Evolutionary conservation across 805 yeast species (phyloP), one percentile per base, ranked within the genome.

Genomic region (Pichia kluyveri): DNA sequence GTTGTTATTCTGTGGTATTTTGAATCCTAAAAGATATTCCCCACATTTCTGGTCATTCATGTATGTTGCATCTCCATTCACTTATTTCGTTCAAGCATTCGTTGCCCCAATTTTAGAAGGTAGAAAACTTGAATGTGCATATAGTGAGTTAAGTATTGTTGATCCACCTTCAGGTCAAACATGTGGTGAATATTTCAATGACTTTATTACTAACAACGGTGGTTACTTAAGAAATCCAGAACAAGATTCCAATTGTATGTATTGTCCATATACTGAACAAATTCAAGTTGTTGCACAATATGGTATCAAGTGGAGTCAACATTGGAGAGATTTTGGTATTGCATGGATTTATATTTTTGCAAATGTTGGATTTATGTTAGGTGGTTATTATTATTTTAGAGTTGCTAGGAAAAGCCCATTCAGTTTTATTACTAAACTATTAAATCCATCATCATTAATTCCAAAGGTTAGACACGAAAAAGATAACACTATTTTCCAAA

Each of bases 31-130:
- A 8, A 40, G 52, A 7, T 66, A 71, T 46, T 75, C 85, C 79
- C 93, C 83, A 71, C 70, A 70, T 77, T 56, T 75, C 80, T 31
- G 74, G 73, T 44, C 61, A 65, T 41, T 63, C 63, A 83, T 87
- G 89, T 82, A 83, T 75, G 76, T 83, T 54, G 73, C 71, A 23
- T 81, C 86, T 23, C 95, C 85, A 15, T 75, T 75, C 65, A 83
- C 91, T 1, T 86, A 87, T 60, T 77, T 83, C 60, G 69, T 86
- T 50, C 80, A 78, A 52, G 56, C 55, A 38, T 70, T 77, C 45
- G 69, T 83, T 52, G 68, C 80, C 42, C 70, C 67, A 34, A 65
- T 61, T 30, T 70, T 73, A 45, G 82, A 82, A 53, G 73, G 71
- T 40, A 69, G 76, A 54, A 60, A 65, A 34, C 80, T 85, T 12